Conservation (phyloP, 805 yeast genomes). For the Huiozyma sinensis region DNA sequence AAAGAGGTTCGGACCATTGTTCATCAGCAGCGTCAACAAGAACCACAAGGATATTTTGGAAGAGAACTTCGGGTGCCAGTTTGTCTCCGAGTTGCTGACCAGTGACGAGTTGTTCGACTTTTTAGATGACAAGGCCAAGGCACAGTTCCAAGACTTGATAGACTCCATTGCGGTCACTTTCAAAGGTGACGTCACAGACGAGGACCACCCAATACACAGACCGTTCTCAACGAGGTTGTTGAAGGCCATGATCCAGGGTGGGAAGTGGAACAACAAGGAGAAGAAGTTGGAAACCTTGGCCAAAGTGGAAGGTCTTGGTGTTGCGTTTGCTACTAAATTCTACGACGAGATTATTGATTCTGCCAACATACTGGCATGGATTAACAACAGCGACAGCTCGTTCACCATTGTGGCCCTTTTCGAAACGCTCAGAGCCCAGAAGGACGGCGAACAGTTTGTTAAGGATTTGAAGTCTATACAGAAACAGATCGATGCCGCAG, state of each 20-base stretch:
- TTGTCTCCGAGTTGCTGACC: slow-evolving; percentile 62
- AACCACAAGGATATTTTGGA: slow-evolving; percentile 42
- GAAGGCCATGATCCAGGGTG: slow-evolving; percentile 72
- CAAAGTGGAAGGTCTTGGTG: slow-evolving; percentile 40
- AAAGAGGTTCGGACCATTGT: slow-evolving; percentile 51
- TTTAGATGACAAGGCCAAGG: slow-evolving; percentile 24
- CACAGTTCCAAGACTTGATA: slow-evolving; percentile 39
- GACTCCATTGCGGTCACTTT: slow-evolving; percentile 46
- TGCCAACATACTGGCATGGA: slow-evolving; percentile 54
- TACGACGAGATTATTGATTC: slow-evolving; percentile 42
- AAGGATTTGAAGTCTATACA: slow-evolving; percentile 43
- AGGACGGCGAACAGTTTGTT: slow-evolving; percentile 37
- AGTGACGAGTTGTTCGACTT: slow-evolving; percentile 38
- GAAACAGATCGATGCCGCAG: slow-evolving; percentile 31
- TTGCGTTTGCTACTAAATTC: slow-evolving; percentile 46
- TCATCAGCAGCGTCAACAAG: slow-evolving; percentile 45
- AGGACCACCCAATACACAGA: slow-evolving; percentile 55
- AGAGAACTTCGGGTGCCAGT: slow-evolving; percentile 78
- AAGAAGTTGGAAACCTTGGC: slow-evolving; percentile 38
- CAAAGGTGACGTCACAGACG: slow-evolving; percentile 57
- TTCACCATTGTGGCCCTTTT: slow-evolving; percentile 73
- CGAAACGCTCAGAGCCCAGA: slow-evolving; percentile 47
- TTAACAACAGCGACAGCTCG: slow-evolving; percentile 54
- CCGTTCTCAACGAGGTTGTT: slow-evolving; percentile 68
- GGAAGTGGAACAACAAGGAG: slow-evolving; percentile 65